Evolutionary conservation across 75 land plant species (phyloP), one percentile per base, ranked within the genome.

Genomic region (Cryptomeria japonica): DNA sequence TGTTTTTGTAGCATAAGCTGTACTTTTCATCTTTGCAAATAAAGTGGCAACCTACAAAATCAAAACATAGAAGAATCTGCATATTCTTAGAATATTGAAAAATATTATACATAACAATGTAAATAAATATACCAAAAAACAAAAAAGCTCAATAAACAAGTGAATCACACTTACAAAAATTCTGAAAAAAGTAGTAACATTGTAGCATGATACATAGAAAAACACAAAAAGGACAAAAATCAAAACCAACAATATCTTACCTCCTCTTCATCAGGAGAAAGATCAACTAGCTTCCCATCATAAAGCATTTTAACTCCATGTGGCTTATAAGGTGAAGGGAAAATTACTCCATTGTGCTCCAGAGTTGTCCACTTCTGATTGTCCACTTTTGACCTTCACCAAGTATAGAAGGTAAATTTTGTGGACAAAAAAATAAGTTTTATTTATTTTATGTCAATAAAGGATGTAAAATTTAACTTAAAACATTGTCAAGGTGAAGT

Each of bases 281-380:
- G 91, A 90, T 93, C 93, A 87, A 97, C 98, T 42, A 94, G 93
- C 86, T 96, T 90, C 16, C 95, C 95, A 85, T 95, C 91, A 85
- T 97, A 97, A 25, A 97, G 97, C 91, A 97, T 95, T 90, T 95
- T 97, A 14, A 97, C 91, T 3, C 96, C 98, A 92, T 97, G 99
- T 80, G 98, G 94, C 87, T 92, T 89, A 91, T 97, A 97, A 39
- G 99, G 92, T 51, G 99, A 96, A 79, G 99, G 99, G 64, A 97
- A 97, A 83, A 97, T 96, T 42, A 97, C 98, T 87, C 99, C 99
- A 89, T 87, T 95, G 87, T 97, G 99, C 86, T 91, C 92, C 90
- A 97, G 84, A 8, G 97, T 95, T 28, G 94, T 94, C 99, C 99
- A 97, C 87, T 97, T 97, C 89, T 96, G n/a, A n/a, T n/a, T n/a